These are phyloP conservation scores for Rhizopogon rudus DNA, from an alignment of 768 basidiomycete species.

Conservation along the genomic window DNA sequence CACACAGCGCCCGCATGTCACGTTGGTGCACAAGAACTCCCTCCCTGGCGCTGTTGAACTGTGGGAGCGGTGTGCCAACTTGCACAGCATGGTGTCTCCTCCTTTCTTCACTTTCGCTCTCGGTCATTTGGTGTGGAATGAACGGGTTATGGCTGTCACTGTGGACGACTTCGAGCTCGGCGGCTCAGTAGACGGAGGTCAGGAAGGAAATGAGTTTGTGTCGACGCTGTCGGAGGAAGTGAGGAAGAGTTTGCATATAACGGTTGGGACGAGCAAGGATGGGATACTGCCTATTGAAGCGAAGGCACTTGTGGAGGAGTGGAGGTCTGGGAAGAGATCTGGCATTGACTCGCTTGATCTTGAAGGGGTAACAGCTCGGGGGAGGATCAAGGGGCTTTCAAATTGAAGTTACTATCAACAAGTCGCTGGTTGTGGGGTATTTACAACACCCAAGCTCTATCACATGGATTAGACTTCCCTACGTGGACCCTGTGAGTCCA, in stretches of 20 bases:
- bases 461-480: no score
- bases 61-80: conserved; percentile 34
- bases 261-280: conserved; percentile 65
- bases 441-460: no score
- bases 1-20: conserved; percentile 70
- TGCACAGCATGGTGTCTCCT: conserved; percentile 22
- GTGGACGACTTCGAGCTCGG: conserved; percentile 53
- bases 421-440: no score
- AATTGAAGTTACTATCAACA: neutral
- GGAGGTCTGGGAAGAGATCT: conserved; percentile 34
- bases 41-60: conserved; percentile 30
- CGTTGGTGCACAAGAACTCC: conserved; percentile 71
- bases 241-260: conserved; percentile 67
- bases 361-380: conserved; percentile 21
- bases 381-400: conserved; percentile 25
- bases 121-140: conserved; percentile 66
- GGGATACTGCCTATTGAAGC: conserved; percentile 65
- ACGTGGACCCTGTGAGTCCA: no score
- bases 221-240: conserved; percentile 41
- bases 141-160: conserved; percentile 73
- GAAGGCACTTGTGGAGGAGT: conserved; percentile 53
- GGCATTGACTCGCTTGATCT: conserved; percentile 25
- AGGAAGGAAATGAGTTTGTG: conserved; percentile 44
- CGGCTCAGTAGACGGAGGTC: conserved; percentile 22
- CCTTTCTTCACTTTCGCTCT: conserved; percentile 62